Percentiles rank a stretch among this genome's conserved stretches.
Evolutionary conservation across 306 rosid species (phyloP).

Genomic region (Medicago lupulina): DNA sequence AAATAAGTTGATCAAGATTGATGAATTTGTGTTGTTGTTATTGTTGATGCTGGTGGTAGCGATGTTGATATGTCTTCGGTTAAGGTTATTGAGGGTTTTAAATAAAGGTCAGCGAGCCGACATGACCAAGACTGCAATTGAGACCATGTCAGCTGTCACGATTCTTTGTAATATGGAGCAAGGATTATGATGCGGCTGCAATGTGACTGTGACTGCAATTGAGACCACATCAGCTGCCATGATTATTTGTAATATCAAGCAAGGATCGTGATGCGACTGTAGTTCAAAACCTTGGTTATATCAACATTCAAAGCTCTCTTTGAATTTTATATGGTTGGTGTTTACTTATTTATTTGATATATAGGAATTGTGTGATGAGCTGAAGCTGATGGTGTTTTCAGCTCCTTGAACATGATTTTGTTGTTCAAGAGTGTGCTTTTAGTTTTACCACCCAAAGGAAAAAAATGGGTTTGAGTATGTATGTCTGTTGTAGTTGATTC

Average conservation of each 20-base stretch:
- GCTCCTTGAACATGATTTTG: conserved; percentile 43
- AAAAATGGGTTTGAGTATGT: conserved; percentile 31
- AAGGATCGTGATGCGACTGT: not conserved
- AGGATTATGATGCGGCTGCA: not conserved
- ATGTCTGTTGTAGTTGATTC: conserved; percentile 33
- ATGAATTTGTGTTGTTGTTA: conserved; percentile 15
- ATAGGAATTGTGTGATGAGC: conserved; percentile 35
- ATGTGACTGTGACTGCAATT: not conserved
- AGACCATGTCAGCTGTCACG: not conserved
- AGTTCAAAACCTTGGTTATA: conserved; percentile 11
- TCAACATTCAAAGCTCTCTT: conserved; percentile 57
- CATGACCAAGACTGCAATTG: not conserved
- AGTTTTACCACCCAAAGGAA: conserved; percentile 14
- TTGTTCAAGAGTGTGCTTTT: conserved; percentile 44
- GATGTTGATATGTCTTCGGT: conserved; percentile 32
- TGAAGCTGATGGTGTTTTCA: conserved; percentile 40
- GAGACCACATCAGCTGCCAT: not conserved
- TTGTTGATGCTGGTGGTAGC: not conserved
- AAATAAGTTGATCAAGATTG: conserved; percentile 44
- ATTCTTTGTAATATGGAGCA: not conserved
- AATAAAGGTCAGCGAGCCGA: not conserved
- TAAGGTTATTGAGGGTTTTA: not conserved
- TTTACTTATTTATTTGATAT: conserved; percentile 23
- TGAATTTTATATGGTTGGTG: conserved; percentile 47
- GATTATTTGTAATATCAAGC: not conserved